Conservation (phyloP, 495 filamentous ascomycete species). For the Clavariopsis aquatica region DNA sequence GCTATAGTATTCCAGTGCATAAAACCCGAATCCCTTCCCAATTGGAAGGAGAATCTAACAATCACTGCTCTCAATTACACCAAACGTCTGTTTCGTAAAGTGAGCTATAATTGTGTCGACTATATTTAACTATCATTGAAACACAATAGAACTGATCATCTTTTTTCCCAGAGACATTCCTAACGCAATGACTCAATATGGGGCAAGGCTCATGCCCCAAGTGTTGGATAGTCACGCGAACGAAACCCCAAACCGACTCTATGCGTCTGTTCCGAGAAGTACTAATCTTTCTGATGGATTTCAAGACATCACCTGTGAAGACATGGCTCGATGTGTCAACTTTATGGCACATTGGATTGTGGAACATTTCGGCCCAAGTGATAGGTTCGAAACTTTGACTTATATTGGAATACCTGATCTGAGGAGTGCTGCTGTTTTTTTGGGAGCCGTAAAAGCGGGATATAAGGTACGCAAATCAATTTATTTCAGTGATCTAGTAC, state of each 20-base stretch:
- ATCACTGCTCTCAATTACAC: no score
- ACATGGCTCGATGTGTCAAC: slow-evolving; percentile 22
- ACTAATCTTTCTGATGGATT: slow-evolving; percentile 16
- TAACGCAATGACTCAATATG: no score
- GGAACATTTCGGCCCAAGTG: background rate
- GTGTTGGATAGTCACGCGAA: slow-evolving; percentile 12
- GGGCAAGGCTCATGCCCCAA: slow-evolving; percentile 13
- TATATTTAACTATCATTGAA: no score
- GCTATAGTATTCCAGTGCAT: no score
- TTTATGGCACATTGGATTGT: slow-evolving; percentile 21
- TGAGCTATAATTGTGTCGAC: no score
- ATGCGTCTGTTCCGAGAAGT: slow-evolving; percentile 9
- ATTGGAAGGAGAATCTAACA: no score
- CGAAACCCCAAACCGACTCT: slow-evolving; percentile 3
- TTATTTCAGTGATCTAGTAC: no score
- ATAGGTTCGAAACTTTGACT: slow-evolving; percentile 17
- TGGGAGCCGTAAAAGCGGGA: slow-evolving; percentile 27
- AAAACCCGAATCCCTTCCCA: no score
- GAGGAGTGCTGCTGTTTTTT: slow-evolving; percentile 19
- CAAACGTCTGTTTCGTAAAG: no score
- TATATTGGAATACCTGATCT: slow-evolving; percentile 29
- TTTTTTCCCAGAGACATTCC: no score
- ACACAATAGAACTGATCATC: no score
- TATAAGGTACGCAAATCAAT: no score
- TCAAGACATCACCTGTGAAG: slow-evolving; percentile 16